Base-by-base conservation (phyloP, 331 rosid genomes). In the Cydonia oblonga region DNA sequence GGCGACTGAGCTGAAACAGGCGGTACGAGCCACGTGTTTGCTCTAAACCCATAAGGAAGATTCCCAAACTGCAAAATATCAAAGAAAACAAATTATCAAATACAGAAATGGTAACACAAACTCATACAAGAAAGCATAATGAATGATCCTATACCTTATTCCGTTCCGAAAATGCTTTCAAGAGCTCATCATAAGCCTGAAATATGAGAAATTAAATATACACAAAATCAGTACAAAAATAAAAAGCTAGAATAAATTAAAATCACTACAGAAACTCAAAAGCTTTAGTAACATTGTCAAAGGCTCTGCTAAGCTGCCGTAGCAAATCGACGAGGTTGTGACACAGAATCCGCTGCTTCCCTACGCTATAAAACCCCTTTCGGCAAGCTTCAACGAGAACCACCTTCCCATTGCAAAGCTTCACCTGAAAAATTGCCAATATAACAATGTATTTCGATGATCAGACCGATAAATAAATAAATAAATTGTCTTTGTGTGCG, bases 11-110 rank as follows among this genome's bases (percentile, higher is more conserved):
- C 96, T 42, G 89, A 86, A 67, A 88, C 51, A 14, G 97, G 96
- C 53, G 97, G 97, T 73, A 88, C 97, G 64, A 95, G 97, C 99
- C 99, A 95, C 0, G 99, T 91, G 84, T 95, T 95, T 70, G 96
- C 90, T 90, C 99, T 80, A 77, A 95, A 91, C 74, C 99, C 97
- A 56, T 81, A 95, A 46, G 99, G 96, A 64, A 95, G 96, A 85
- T 95, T 95, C 69, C 97, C 99, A 82, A 91, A 95, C 99, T 95
- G 87, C 68, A 80, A 57, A 57, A 42, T 44, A 74, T 35, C 74
- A 54, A 65, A 38, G 59, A 78, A 54, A 63, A 38, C 56, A 65
- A 4, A 33, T 68, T 58, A 20, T 23, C 58, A 28, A 22, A 74
- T 35, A 69, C 9, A n/a, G 56, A 65, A 71, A 40, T 58, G 58